Conservation (phyloP, 2,329 filamentous ascomycete genomes). For the Parastagonospora avenae region DNA sequence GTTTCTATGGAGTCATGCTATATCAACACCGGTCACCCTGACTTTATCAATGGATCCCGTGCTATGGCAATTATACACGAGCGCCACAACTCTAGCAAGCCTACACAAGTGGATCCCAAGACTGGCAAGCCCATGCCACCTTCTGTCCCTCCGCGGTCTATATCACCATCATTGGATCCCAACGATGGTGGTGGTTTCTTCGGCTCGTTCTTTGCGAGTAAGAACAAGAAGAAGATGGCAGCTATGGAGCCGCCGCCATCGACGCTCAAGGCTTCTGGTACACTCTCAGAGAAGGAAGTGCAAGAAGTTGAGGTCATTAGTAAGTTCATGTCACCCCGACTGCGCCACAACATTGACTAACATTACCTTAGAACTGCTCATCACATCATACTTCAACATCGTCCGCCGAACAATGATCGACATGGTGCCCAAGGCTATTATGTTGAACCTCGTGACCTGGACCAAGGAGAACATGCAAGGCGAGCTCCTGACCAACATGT, state of each 20-base stretch:
- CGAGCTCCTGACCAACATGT: constrained; percentile 97
- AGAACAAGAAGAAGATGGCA: constrained; percentile 99
- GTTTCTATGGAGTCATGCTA: constrained; percentile 97
- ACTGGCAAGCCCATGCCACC: constrained; percentile 89
- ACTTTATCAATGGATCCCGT: constrained; percentile 95
- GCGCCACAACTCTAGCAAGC: constrained; percentile 78
- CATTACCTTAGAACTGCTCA: constrained; percentile 74
- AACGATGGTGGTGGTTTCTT: constrained; percentile 80
- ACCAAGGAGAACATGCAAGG: constrained; percentile 99
- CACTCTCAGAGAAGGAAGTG: constrained; percentile 88
- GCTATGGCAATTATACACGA: constrained; percentile 99
- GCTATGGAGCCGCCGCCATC: constrained; percentile 96
- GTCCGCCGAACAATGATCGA: constrained; percentile 98
- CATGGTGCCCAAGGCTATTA: constrained; percentile 99
- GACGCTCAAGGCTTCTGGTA: constrained; percentile 91
- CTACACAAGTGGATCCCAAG: constrained; percentile 96
- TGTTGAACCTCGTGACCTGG: constrained; percentile 93
- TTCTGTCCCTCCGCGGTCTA: constrained; percentile 70
- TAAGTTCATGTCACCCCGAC: constrained; percentile 56
- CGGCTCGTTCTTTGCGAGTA: constrained; percentile 96
- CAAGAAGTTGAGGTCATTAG: constrained; percentile 99
- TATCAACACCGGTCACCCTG: constrained; percentile 97
- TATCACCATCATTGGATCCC: constrained; percentile 73
- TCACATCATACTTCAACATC: constrained; percentile 97
- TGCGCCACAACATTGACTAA: constrained; percentile 16